A percentile compares a stretch with the other conserved stretches of the same genome.
Evolutionary conservation across 2,329 filamentous ascomycete species (phyloP).

Genomic region (Ophioceras dolichostomum): DNA sequence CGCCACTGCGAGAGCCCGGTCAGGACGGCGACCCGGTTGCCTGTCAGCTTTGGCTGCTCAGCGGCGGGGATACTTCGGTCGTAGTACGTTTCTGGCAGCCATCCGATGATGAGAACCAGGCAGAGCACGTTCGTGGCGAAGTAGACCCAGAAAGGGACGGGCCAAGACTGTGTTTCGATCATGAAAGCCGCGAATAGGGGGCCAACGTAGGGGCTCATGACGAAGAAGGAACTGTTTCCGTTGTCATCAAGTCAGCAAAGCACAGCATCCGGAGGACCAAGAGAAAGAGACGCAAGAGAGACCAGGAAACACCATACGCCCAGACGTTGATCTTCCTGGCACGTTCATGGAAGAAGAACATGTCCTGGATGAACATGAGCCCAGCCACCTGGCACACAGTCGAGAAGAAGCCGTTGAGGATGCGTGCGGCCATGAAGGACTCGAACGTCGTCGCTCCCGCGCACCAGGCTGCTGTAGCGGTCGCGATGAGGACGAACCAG

Average conservation of each 20-base stretch:
- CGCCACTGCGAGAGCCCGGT: slow-evolving; percentile 20
- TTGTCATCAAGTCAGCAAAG: slow-evolving; percentile 2
- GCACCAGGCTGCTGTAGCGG: slow-evolving; percentile 29
- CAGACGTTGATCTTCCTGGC: slow-evolving; percentile 36
- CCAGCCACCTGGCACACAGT: slow-evolving; percentile 30
- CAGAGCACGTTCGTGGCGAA: slow-evolving; percentile 24
- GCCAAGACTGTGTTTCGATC: slow-evolving; percentile 30
- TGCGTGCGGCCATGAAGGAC: slow-evolving; percentile 34
- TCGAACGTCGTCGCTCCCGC: slow-evolving; percentile 28
- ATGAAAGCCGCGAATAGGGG: slow-evolving; percentile 35
- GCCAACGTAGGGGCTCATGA: slow-evolving; percentile 29
- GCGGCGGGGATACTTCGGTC: slow-evolving; percentile 24
- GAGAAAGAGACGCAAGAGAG: too few species aligned
- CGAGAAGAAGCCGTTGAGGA: slow-evolving; percentile 34
- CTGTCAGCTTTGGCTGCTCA: slow-evolving; percentile 21
- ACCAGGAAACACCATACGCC: too few species aligned
- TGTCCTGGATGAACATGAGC: slow-evolving; percentile 41
- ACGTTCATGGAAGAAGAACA: slow-evolving; percentile 48
- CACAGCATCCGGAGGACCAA: slow-evolving; percentile 4
- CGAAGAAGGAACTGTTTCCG: too few species aligned
- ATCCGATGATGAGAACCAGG: slow-evolving; percentile 24
- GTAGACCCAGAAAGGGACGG: slow-evolving; percentile 33
- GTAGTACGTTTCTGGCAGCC: slow-evolving; percentile 37
- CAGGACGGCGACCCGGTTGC: slow-evolving; percentile 15
- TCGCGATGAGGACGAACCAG: slow-evolving; percentile 23